Percentiles rank a stretch among this genome's conserved stretches.
phyloP scores from a whole-genome alignment of 2,329 filamentous ascomycete genomes.

The Domatiomyces globalis region DNA sequence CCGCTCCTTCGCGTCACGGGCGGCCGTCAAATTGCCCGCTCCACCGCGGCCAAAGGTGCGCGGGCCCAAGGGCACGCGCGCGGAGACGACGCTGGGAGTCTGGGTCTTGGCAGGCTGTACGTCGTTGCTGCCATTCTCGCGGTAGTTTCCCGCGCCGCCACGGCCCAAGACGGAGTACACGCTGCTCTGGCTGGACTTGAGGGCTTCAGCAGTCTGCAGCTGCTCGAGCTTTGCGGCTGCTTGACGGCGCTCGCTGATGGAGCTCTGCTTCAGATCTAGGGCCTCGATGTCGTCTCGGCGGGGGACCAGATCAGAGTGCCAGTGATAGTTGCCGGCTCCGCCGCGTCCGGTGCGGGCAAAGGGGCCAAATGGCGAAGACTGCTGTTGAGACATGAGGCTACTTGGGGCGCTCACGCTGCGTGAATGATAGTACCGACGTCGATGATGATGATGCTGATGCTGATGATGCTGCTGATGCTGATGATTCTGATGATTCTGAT shows the following conservation, averaged over 20 bases:
- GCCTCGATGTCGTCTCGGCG: background rate
- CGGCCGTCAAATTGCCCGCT: slow-evolving; percentile 41
- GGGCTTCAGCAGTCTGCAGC: slow-evolving; percentile 12
- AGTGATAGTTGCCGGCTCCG: slow-evolving; percentile 49
- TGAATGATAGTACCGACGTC: slow-evolving; percentile 4
- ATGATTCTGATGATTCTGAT: background rate
- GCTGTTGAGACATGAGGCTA: background rate
- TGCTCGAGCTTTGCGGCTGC: slow-evolving; percentile 12
- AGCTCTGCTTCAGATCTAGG: slow-evolving; percentile 7
- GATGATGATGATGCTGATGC: slow-evolving; percentile 4
- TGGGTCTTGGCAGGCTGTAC: slow-evolving; percentile 18
- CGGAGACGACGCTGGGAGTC: slow-evolving; percentile 8
- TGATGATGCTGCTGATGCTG: slow-evolving; percentile 1
- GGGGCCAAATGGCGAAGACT: slow-evolving; percentile 18
- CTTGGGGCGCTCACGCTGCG: background rate
- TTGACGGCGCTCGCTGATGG: slow-evolving; percentile 12
- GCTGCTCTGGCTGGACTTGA: slow-evolving; percentile 7
- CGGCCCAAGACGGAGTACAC: slow-evolving; percentile 11
- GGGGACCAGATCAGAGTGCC: slow-evolving; percentile 25
- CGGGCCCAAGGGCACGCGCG: slow-evolving; percentile 21
- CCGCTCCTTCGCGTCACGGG: slow-evolving; percentile 5
- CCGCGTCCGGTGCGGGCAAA: slow-evolving; percentile 44
- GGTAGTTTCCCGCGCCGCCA: slow-evolving; percentile 15
- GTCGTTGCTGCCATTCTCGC: slow-evolving; percentile 12
- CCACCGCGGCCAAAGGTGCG: slow-evolving; percentile 41